Base-by-base conservation (phyloP, 768 basidiomycete species). In the Mycena haematopus region DNA sequence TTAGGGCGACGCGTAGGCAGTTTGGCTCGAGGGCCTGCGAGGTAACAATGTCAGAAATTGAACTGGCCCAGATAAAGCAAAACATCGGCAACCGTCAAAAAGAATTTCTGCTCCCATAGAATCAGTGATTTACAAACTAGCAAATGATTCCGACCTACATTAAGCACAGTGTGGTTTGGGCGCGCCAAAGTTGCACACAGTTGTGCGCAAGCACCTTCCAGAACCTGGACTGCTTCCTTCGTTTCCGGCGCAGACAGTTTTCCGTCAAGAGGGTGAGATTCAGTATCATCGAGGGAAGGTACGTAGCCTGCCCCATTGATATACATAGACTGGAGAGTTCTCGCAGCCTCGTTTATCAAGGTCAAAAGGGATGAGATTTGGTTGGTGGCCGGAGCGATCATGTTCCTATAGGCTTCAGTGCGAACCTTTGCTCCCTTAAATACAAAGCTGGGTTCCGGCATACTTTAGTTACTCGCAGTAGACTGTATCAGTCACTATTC, bases 161-260 rank as follows among this genome's bases (percentile, higher is more conserved):
- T 73, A 29, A 73, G 38, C 1, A 74, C 36, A 0, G 66, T 69
- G 54, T 71, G 69, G 44, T 56, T 66, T 6, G 73, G 73, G 25
- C 69, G 66, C 1, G 71, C 69, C 19, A 72, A 62, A 21, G 67
- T 71, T 19, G 72, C 67, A 14, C 60, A 66, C 6, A 74, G 59
- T 52, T 74, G 73, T 0, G 71, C 70, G 47, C 70, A 74, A 27
- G 73, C 73, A 27, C 69, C 73, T 52, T 73, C 70, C 21, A 74
- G 62, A 17, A 68, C 52, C 47, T 71, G 72, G n/a, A 71, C 60
- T 3, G 73, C 71, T 35, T 71, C 60, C 58, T 61, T 65, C 62
- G 71, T 25, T 22, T 65, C 60, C 15, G 68, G 65, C 0, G 66
- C 21, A 1, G 55, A 67, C 17, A 67, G 21, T 15, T 59, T 47